A percentile compares a stretch with the other conserved stretches of the same genome.
Conservation (phyloP, 208 protist genomes). For the Trypanosomatidae sp. region DNA sequence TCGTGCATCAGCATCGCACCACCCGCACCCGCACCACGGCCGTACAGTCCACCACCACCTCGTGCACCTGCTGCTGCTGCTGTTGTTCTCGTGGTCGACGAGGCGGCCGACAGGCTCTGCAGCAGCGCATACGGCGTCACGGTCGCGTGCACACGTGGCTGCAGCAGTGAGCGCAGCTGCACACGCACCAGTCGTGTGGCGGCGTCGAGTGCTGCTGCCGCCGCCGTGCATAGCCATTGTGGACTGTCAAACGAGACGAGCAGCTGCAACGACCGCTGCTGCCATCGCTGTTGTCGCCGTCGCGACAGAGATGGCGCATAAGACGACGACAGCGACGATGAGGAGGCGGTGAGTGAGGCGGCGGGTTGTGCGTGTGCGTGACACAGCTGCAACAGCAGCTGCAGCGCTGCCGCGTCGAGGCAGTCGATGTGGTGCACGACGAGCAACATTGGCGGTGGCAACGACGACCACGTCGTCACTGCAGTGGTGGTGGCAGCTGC, state of each 20-base stretch:
- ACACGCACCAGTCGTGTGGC: slow-evolving; percentile 25
- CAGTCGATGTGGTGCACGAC: slow-evolving; percentile 55
- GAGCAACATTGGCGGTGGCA: slow-evolving; percentile 17
- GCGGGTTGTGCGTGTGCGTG: slow-evolving; percentile 17
- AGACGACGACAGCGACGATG: too few species aligned
- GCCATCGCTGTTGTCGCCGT: too few species aligned
- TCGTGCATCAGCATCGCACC: slow-evolving; percentile 42
- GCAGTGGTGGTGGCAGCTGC: too few species aligned
- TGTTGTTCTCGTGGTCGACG: background rate
- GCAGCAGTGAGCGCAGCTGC: slow-evolving; percentile 40
- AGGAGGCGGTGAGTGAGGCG: too few species aligned
- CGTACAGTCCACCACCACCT: too few species aligned
- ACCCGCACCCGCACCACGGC: background rate
- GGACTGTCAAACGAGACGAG: slow-evolving; percentile 55
- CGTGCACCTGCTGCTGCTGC: slow-evolving; percentile 5
- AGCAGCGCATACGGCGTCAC: too few species aligned
- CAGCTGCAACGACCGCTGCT: slow-evolving; percentile 22
- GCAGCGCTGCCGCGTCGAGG: slow-evolving; percentile 16
- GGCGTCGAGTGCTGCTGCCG: slow-evolving; percentile 13
- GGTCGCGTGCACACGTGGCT: slow-evolving; percentile 52
- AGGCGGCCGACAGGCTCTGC: too few species aligned
- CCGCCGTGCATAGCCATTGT: slow-evolving; percentile 17
- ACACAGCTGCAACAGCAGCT: slow-evolving; percentile 26
- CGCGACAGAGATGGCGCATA: too few species aligned
- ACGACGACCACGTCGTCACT: too few species aligned